Base-by-base conservation (phyloP, 116 monocot genomes). In the Posidonia oceanica region DNA sequence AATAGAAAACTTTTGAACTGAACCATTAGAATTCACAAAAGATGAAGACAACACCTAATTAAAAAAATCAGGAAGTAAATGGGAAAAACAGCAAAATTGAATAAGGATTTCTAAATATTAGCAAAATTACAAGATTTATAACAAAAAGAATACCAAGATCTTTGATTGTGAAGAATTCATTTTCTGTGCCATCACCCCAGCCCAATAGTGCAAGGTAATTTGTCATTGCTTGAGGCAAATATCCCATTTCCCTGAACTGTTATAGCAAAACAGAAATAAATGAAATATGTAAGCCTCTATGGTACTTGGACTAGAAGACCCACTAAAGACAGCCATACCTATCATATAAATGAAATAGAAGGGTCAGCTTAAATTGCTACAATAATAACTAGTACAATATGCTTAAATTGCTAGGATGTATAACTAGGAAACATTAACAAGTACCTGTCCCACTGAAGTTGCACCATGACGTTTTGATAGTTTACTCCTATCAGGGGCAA, bases 131-230 rank as follows among this genome's bases (percentile, higher is more conserved):
- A 65, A 65, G 10, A 10, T 36, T 14, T 66, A 42, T 20, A 41
- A 16, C 11, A 40, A 3, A 39, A 71, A 42, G 11, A 62, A 73
- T 66, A 91, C 88, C 84, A 72, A 97, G 92, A 40, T 97, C 77
- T 72, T 89, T 79, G 36, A 89, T 83, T n/a, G 87, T 84, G 70
- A 85, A 97, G 78, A 97, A 92, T 75, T 97, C 97, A 84, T 92
- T 97, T 76, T 92, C 97, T 63, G 97, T 97, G 54, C 97, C 97
- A 85, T 97, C 97, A 82, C 97, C 89, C 97, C 97, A 97, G 62
- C 97, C 97, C 58, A 97, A 76, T 14, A 97, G 82, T 70, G 97
- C 92, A 29, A 97, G 74, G 71, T 97, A 97, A 67, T 97, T 97
- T 8, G 87, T 84, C 92, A 97, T 91, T 44, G 89, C 92, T 70